phyloP scores from a whole-genome alignment of 129 eudicot species.

The Solidago caesia region DNA sequence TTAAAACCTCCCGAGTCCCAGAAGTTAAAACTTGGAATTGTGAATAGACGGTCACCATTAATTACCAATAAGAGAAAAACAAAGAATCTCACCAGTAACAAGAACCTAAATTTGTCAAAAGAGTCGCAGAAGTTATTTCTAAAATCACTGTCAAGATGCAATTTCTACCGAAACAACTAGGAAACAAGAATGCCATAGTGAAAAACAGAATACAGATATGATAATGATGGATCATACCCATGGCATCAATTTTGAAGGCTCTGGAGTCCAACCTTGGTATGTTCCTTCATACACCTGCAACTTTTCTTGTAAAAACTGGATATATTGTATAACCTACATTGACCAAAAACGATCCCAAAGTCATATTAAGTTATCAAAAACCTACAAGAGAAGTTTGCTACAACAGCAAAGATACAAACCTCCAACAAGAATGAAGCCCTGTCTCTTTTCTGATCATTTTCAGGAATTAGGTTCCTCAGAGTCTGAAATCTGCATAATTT shows the following conservation, averaged over 20 bases:
- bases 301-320: constrained; percentile 80
- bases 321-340: constrained; percentile 77
- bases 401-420: constrained; percentile 42
- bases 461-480: constrained; percentile 77
- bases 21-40: constrained; percentile 1
- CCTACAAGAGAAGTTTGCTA: not conserved
- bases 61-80: not conserved
- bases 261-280: constrained; percentile 67
- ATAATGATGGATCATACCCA: constrained; percentile 47
- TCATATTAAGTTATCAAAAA: constrained; percentile 14
- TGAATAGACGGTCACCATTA: constrained; percentile 4
- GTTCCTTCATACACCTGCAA: constrained; percentile 70
- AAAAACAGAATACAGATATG: not conserved
- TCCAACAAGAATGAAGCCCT: constrained; percentile 90
- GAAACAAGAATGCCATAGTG: constrained; percentile 2
- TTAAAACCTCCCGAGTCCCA: constrained; percentile 1
- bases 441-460: constrained; percentile 91
- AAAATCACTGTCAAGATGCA: not conserved
- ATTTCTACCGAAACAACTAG: constrained; percentile 11
- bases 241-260: constrained; percentile 61
- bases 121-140: not conserved
- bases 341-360: constrained; percentile 9
- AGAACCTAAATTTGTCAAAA: not conserved
- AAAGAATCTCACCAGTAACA: constrained; percentile 17
- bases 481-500: constrained; percentile 72